Percentiles rank a stretch among this genome's conserved stretches.
Conservation (phyloP, 2,329 filamentous ascomycete genomes). For the Alternaria longipes region DNA sequence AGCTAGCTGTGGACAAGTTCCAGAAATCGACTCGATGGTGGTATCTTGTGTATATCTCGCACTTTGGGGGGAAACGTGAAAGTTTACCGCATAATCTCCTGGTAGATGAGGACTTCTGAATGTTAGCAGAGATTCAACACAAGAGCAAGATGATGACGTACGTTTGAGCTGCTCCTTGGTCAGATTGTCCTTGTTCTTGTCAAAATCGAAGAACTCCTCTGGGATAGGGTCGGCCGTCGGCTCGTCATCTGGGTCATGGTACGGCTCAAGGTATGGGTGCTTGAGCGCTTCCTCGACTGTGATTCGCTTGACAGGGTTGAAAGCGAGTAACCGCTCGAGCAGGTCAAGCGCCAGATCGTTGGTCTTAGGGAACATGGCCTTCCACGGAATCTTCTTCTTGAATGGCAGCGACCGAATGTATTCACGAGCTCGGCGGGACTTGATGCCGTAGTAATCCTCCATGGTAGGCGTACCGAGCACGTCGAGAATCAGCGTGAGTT, state of each 20-base stretch:
- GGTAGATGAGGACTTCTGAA: slow-evolving; percentile 79
- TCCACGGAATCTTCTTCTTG: slow-evolving; percentile 99
- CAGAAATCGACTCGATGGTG: slow-evolving; percentile 29
- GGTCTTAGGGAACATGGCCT: slow-evolving; percentile 97
- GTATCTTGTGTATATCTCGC: slow-evolving; percentile 36
- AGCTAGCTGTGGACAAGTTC: slow-evolving; percentile 34
- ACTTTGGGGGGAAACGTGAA: slow-evolving; percentile 13
- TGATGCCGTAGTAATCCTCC: slow-evolving; percentile 99
- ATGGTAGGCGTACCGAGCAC: slow-evolving; percentile 98
- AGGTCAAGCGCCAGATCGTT: slow-evolving; percentile 95
- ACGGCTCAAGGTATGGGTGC: slow-evolving; percentile 97
- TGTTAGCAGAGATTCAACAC: slow-evolving; percentile 24
- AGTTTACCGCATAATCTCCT: slow-evolving; percentile 86
- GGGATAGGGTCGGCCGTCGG: slow-evolving; percentile 95
- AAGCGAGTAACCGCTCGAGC: slow-evolving; percentile 93
- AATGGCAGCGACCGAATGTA: slow-evolving; percentile 98
- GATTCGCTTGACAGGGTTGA: slow-evolving; percentile 98
- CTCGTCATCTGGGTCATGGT: slow-evolving; percentile 98
- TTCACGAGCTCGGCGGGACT: slow-evolving; percentile 94
- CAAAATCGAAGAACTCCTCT: slow-evolving; percentile 99
- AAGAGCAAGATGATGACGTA: slow-evolving; percentile 49
- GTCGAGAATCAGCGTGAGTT: slow-evolving; percentile 95
- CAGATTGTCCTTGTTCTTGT: slow-evolving; percentile 99
- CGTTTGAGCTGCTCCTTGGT: slow-evolving; percentile 98
- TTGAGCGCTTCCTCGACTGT: slow-evolving; percentile 96